Evolutionary conservation across 768 basidiomycete species (phyloP).

Genomic region (Boletus eberwhitei): DNA sequence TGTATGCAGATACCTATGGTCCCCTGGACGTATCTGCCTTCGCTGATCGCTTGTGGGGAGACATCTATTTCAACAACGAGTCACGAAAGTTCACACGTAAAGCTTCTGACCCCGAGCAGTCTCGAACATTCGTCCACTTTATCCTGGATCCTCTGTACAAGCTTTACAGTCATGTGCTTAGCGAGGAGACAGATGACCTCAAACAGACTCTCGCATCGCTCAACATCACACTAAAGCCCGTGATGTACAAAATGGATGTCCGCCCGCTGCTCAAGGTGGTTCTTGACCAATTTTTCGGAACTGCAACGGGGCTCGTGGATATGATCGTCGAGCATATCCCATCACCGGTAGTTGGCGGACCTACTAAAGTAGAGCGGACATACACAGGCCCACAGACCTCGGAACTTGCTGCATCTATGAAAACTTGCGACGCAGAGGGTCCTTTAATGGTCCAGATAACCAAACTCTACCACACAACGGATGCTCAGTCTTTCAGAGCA

Average conservation of each 20-base stretch:
- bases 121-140: constrained; percentile 91
- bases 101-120: constrained; percentile 65
- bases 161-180: constrained; percentile 91
- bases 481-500: constrained; percentile 94
- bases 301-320: constrained; percentile 85
- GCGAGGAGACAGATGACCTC: constrained; percentile 88
- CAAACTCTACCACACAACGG: constrained; percentile 94
- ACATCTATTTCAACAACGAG: constrained; percentile 88
- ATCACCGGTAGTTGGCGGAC: constrained; percentile 61
- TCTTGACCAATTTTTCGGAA: constrained; percentile 94
- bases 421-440: constrained; percentile 75
- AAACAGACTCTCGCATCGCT: constrained; percentile 74
- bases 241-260: constrained; percentile 99
- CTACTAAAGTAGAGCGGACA: constrained; percentile 71
- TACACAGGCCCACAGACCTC: constrained; percentile 89
- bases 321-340: constrained; percentile 90
- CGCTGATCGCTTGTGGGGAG: constrained; percentile 93
- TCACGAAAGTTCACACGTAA: constrained; percentile 89
- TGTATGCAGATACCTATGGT: constrained; percentile 94
- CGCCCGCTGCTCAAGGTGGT: constrained; percentile 91
- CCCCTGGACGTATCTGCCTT: constrained; percentile 81
- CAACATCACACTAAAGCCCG: constrained; percentile 82
- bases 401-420: constrained; percentile 75
- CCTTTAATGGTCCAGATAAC: constrained; percentile 91
- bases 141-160: constrained; percentile 96